Evolutionary conservation across 345 rosid species (phyloP), one percentile per base, ranked within the genome.

Genomic region (Turnera subulata): DNA sequence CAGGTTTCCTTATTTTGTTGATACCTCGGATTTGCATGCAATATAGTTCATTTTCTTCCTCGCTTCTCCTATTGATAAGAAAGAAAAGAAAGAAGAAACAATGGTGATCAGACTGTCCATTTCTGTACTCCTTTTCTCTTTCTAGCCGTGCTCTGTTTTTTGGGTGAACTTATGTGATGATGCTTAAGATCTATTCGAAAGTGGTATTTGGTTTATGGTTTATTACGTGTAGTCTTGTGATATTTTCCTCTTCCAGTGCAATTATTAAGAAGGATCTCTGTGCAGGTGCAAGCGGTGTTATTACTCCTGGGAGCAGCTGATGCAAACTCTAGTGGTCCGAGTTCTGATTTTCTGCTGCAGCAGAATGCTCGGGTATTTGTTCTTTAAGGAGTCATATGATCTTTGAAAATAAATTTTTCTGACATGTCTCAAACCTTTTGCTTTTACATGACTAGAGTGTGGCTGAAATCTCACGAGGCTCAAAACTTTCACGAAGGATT

Each of bases 271-370:
- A 32, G 11, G 19, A 53, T 32, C 53, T 56, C 46, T 15, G 6
- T 39, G 50, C 66, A 84, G 91, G 91, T 82, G 66, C 85, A 82
- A 73, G 91, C 85, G 20, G 91, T 84, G 47, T 83, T 84, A 57
- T 74, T 84, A 75, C 85, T 82, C 53, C 72, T 84, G 14, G 89
- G 86, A 55, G 83, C 75, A 26, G 57, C 67, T 42, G 83, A 82
- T 66, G 61, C 78, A 48, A 84, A 82, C 21, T 65, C 78, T 22
- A 73, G 71, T 61, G 75, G 76, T 44, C 85, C 85, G 17, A 66
- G 82, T 55, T 42, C 60, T 55, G 85, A 82, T 65, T 74, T 66
- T 6, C 76, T 80, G n/a, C 74, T 65, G 57, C 79, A 71, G 50
- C 81, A 73, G 50, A 71, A 60, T 66, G 64, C 62, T 66, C 59